phyloP scores from a whole-genome alignment of 73 alveolate genomes.

The Paramecium tetraurelia region DNA sequence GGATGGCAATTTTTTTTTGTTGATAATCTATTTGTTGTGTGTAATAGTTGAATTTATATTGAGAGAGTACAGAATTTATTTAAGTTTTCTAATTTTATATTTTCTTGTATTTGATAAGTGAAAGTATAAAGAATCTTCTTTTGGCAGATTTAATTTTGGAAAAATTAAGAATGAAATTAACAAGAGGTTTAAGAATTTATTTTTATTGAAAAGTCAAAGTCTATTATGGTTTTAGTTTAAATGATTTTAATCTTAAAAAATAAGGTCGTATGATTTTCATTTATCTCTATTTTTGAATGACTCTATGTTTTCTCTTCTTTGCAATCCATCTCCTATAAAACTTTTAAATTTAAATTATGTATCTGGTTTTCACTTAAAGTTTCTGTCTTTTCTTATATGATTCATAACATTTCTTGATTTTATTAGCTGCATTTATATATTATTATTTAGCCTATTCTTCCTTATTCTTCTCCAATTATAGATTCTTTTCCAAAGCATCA shows the following conservation, averaged over 20 bases:
- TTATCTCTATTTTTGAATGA: neutral
- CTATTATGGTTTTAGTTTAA: neutral
- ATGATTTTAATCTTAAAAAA: neutral
- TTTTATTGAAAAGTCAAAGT: neutral
- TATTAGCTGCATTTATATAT: neutral
- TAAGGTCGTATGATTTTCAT: neutral
- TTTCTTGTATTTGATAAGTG: neutral
- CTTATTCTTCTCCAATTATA: neutral
- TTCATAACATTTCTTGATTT: neutral
- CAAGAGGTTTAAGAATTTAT: neutral
- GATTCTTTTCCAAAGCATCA: neutral
- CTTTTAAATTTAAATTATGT: neutral
- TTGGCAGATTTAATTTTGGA: neutral
- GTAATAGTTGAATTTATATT: neutral
- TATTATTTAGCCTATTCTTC: neutral
- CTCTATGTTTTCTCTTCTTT: neutral
- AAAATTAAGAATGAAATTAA: neutral
- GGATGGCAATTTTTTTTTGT: neutral
- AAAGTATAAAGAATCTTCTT: neutral
- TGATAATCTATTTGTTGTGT: neutral
- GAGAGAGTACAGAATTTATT: neutral
- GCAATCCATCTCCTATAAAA: neutral
- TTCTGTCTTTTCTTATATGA: neutral
- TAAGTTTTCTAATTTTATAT: neutral
- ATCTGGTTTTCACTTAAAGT: neutral